Conservation (phyloP, 1,284 basidiomycete species). For the Meripilus lineatus region DNA sequence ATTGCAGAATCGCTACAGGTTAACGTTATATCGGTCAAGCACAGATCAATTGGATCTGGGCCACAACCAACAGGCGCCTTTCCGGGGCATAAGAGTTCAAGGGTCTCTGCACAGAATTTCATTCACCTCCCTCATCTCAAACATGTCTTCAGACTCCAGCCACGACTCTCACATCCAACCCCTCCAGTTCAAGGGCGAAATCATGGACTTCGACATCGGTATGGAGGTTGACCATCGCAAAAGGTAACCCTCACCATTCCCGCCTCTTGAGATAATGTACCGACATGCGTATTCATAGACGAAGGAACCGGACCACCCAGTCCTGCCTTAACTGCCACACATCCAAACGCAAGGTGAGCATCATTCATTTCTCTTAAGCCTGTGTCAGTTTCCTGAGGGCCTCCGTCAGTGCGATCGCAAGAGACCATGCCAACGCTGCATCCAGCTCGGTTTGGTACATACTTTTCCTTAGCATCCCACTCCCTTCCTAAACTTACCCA, state of each 20-base stretch:
- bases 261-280: not conserved
- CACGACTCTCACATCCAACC: conserved; percentile 19
- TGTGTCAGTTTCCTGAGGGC: conserved; percentile 7
- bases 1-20: conserved; percentile 12
- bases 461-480: conserved; percentile 9
- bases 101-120: not conserved
- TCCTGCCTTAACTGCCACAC: conserved; percentile 89
- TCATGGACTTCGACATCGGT: conserved; percentile 65
- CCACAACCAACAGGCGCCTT: conserved; percentile 18
- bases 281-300: conserved; percentile 31
- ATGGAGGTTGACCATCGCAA: conserved; percentile 61
- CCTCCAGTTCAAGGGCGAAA: conserved; percentile 57
- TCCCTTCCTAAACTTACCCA: conserved; percentile 10
- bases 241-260: conserved; percentile 36
- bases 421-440: conserved; percentile 83
- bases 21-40: conserved; percentile 15
- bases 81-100: conserved; percentile 23
- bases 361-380: conserved; percentile 10
- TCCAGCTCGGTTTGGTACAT: conserved; percentile 71
- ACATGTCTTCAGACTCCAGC: conserved; percentile 32
- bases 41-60: conserved; percentile 21
- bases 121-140: conserved; percentile 20
- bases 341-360: conserved; percentile 84
- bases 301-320: conserved; percentile 86
- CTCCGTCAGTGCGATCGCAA: conserved; percentile 67